Evolutionary conservation across 352 stramenopile species (phyloP).

Genomic region (Thalassiosira livingstoniorum): DNA sequence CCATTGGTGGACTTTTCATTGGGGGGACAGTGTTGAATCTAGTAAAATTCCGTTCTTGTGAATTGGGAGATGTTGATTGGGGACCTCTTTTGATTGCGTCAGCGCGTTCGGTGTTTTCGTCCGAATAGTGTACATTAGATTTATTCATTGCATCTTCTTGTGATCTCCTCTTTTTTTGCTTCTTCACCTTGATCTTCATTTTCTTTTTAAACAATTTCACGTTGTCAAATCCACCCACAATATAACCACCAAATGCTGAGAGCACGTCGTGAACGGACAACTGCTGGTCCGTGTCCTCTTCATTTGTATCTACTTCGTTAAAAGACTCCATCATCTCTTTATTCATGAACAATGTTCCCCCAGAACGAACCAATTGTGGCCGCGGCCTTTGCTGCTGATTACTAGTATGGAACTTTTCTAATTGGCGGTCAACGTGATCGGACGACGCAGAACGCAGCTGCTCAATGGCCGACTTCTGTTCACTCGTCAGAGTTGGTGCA

Average conservation of each 20-base stretch:
- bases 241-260: constrained; percentile 10
- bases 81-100: not conserved
- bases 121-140: not conserved
- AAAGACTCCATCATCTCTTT: constrained; percentile 10
- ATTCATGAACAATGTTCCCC: not conserved
- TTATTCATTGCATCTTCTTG: too few relatives aligned
- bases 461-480: not conserved
- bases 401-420: not conserved
- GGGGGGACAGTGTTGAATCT: not conserved
- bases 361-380: not conserved
- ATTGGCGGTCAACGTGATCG: not conserved
- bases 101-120: not conserved
- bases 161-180: not conserved
- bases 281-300: constrained; percentile 2
- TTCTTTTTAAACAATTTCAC: constrained; percentile 10
- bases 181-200: not conserved
- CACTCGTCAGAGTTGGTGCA: not conserved
- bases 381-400: not conserved
- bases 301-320: constrained; percentile 8
- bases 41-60: not conserved
- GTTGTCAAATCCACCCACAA: constrained; percentile 18
- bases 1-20: too few relatives aligned
- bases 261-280: not conserved
- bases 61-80: not conserved
- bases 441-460: not conserved